Conservation (phyloP, 768 basidiomycete species). For the Pluteus cervinus region DNA sequence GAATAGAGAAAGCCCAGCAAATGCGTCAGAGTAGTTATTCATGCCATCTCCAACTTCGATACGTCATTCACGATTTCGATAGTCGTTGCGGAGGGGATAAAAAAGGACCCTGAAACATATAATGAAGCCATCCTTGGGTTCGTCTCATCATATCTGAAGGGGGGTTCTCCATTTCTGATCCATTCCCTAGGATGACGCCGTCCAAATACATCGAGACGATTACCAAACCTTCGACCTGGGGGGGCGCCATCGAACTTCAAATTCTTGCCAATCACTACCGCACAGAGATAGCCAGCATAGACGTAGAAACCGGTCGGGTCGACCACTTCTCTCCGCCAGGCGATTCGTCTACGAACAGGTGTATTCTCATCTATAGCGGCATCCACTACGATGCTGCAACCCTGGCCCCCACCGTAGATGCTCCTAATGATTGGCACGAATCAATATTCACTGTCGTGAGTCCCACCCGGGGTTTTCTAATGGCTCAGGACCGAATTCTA, state of each 20-base stretch:
- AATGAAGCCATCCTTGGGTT: slow-evolving; percentile 87
- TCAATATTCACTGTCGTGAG: slow-evolving; percentile 67
- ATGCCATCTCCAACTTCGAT: neutral
- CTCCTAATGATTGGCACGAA: slow-evolving; percentile 85
- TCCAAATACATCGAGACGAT: slow-evolving; percentile 78
- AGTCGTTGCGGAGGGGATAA: slow-evolving; percentile 86
- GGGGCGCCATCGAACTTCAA: slow-evolving; percentile 90
- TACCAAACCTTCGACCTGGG: slow-evolving; percentile 78
- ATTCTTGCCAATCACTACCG: slow-evolving; percentile 78
- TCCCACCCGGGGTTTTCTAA: slow-evolving; percentile 2
- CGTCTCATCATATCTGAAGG: slow-evolving; percentile 1
- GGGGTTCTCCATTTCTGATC: neutral
- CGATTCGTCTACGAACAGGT: slow-evolving; percentile 36
- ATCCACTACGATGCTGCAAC: slow-evolving; percentile 95
- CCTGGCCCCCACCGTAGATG: slow-evolving; percentile 69
- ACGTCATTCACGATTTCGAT: neutral
- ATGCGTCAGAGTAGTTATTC: slow-evolving; percentile 64
- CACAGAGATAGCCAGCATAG: slow-evolving; percentile 85
- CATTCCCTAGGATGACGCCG: slow-evolving; percentile 38
- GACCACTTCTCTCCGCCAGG: slow-evolving; percentile 68
- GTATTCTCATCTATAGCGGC: slow-evolving; percentile 86
- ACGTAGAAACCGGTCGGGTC: slow-evolving; percentile 88
- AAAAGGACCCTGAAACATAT: slow-evolving; percentile 63
- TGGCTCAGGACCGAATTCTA: neutral
- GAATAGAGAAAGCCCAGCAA: slow-evolving; percentile 58